Base-by-base conservation (phyloP, 495 filamentous ascomycete species). In the Penicillium ucsense region DNA sequence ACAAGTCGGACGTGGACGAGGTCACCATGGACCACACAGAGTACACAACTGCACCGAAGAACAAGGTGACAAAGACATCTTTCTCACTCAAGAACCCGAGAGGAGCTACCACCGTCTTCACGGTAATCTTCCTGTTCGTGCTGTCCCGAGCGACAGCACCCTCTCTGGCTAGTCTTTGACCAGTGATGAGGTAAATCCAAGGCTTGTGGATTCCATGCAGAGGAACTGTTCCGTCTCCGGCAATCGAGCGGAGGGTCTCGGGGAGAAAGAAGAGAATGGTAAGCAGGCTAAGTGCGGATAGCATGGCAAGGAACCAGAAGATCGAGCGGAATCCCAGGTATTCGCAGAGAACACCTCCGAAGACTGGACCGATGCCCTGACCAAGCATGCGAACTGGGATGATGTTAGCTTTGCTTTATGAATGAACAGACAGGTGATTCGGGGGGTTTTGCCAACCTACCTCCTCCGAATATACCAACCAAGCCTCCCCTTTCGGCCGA, bases 221-320 rank as follows among this genome's bases (percentile, higher is more conserved):
- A 3, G 43, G 58, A 6, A 76, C 66, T 6, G 64, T 70, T 12
- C 85, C 85, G 59, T 89, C 85, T 0, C 85, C 86, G 0, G 86
- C 86, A 6, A 89, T 76, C 7, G 78, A 76, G 10, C 86, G 73
- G 45, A 81, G 76, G 8, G 85, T 89, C 60, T 88, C 84, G 3
- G 83, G 84, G 5, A 88, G 73, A 32, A 77, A 68, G 37, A 84
- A 50, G 11, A 77, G 35, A 49, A 81, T 80, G 4, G 76, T 71
- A 0, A 66, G 8, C 1, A 77, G 55, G 49, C 70, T 72, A 11
- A 73, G 60, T 1, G 64, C 74, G 30, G 74, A 68, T 29, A 80
- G 51, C 36, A 84, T 83, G 40, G 75, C 71, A 20, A 86, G 68
- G 49, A 87, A 84, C 83, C 82, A 88, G 61, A 89, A 89, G 45